Evolutionary conservation across 257 asterid species (phyloP).

Genomic region (Solanum dulcamara): DNA sequence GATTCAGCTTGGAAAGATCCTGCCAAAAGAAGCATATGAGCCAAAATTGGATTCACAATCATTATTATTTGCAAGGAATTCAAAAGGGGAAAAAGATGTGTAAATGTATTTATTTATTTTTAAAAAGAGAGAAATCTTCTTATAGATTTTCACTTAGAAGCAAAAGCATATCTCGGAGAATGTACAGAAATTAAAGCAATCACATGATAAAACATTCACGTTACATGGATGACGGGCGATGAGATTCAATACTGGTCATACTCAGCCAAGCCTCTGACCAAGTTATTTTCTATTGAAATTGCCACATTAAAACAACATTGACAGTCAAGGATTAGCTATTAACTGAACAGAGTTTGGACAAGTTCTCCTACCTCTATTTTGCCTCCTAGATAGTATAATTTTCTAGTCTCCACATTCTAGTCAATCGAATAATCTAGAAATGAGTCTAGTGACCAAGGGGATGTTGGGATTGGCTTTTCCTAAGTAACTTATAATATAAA

Average conservation of each 20-base stretch:
- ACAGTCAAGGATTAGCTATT: neutral
- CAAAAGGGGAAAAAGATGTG: neutral
- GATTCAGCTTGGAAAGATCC: slow-evolving; percentile 80
- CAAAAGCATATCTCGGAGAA: neutral
- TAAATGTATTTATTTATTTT: neutral
- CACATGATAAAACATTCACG: neutral
- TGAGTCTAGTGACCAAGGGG: neutral
- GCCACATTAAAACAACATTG: neutral
- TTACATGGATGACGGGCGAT: neutral
- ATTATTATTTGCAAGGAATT: neutral
- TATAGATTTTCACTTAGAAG: neutral
- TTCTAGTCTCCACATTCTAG: neutral
- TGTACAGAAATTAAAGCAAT: neutral
- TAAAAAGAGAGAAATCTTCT: neutral
- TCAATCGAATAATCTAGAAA: neutral
- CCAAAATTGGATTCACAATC: neutral
- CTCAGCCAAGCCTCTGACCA: neutral
- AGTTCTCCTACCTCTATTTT: neutral
- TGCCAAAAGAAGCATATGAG: slow-evolving; percentile 10
- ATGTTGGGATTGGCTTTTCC: neutral
- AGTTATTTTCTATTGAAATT: neutral
- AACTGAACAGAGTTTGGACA: neutral
- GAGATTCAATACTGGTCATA: neutral
- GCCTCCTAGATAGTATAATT: neutral
- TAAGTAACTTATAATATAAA: neutral